Evolutionary conservation across 139 green algal genomes (phyloP).

Genomic region (Chlamydomonas eustigma): DNA sequence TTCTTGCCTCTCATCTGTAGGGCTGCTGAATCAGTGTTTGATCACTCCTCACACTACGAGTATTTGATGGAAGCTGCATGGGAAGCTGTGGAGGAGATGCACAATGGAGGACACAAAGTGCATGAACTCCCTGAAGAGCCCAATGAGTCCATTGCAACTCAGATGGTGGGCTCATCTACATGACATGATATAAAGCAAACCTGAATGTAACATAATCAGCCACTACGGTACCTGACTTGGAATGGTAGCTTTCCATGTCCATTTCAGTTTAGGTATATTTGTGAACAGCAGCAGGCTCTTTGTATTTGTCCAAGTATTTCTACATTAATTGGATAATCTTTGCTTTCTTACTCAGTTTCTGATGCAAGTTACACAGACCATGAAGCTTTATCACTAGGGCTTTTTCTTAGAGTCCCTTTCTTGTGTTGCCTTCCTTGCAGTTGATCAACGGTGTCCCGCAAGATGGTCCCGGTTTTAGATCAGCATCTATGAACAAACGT

Average conservation of each 20-base stretch:
- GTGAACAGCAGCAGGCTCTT: too few species aligned
- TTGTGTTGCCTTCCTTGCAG: background rate
- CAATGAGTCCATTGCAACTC: constrained; percentile 8
- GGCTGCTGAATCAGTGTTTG: constrained; percentile 49
- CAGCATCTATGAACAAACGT: background rate
- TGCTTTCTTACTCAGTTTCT: too few species aligned
- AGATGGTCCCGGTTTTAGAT: background rate
- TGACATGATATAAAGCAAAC: background rate
- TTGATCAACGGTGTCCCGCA: background rate
- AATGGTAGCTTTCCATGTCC: too few species aligned
- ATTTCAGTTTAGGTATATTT: too few species aligned
- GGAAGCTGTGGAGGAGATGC: constrained; percentile 13
- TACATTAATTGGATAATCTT: too few species aligned
- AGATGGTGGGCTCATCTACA: constrained; percentile 9
- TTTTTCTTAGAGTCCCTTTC: too few species aligned
- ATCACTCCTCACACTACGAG: constrained; percentile 56
- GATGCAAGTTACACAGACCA: too few species aligned
- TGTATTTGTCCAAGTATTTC: too few species aligned
- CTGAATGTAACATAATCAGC: too few species aligned
- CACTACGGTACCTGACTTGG: too few species aligned
- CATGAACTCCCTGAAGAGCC: background rate
- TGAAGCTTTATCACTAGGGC: too few species aligned
- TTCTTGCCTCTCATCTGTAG: too few species aligned
- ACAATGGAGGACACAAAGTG: background rate
- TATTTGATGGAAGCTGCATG: constrained; percentile 27